phyloP scores from a whole-genome alignment of 306 rosid species.

The Dryas alaskensis region DNA sequence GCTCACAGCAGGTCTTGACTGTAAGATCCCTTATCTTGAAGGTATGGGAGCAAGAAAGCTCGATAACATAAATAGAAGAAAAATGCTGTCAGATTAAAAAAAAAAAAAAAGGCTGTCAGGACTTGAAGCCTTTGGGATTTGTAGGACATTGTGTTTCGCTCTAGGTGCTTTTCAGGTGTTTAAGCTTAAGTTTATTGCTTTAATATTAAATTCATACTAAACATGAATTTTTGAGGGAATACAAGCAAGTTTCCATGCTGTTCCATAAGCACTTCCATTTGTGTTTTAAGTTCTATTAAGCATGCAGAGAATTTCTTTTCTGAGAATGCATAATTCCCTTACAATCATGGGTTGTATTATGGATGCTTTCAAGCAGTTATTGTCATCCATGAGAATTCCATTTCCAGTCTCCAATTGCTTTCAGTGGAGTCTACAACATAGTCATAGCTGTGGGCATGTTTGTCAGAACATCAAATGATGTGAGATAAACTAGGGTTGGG shows the following conservation, averaged over 20 bases:
- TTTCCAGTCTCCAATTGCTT: slow-evolving; percentile 4
- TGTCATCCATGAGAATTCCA: background rate
- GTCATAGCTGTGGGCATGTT: background rate
- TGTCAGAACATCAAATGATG: background rate
- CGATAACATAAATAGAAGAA: too few relatives aligned
- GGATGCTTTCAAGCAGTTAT: too few relatives aligned
- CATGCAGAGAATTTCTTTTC: background rate
- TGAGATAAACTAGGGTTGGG: background rate
- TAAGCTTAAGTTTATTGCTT: background rate
- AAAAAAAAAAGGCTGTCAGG: too few relatives aligned
- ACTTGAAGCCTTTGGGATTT: background rate
- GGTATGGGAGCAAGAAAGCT: too few relatives aligned
- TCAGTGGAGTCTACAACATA: background rate
- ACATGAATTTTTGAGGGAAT: background rate
- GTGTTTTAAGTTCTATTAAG: background rate
- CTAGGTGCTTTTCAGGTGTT: background rate
- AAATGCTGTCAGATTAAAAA: too few relatives aligned
- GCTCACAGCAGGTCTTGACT: too few relatives aligned
- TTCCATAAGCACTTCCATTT: background rate
- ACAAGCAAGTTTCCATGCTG: background rate
- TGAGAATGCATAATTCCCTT: background rate
- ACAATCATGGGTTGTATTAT: background rate
- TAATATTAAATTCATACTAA: background rate
- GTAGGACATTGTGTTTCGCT: background rate
- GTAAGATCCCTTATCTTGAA: too few relatives aligned